phyloP scores from a whole-genome alignment of 2,329 filamentous ascomycete species.

The Parastagonospora avenae region DNA sequence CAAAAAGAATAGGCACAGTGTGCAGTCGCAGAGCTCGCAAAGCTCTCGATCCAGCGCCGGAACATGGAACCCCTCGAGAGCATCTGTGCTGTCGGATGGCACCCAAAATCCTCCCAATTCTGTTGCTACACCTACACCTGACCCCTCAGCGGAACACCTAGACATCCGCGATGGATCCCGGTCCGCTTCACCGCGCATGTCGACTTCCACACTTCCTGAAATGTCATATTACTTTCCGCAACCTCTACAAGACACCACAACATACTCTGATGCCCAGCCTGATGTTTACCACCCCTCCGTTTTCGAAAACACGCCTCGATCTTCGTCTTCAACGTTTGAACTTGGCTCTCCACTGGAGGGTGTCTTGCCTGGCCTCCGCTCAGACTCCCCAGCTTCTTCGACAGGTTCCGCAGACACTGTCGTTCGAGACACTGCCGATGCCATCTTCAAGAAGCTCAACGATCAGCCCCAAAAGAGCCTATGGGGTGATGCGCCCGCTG shows the following conservation, averaged over 20 bases:
- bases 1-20: conserved; percentile 21
- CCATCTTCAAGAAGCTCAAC: conserved; percentile 34
- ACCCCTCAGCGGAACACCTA: conserved; percentile 17
- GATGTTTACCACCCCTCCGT: conserved; percentile 1
- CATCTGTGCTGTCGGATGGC: conserved; percentile 30
- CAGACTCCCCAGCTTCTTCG: conserved; percentile 26
- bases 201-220: conserved; percentile 30
- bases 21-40: conserved; percentile 14
- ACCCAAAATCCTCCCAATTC: conserved; percentile 39
- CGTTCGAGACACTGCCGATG: conserved; percentile 33
- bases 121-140: conserved; percentile 31
- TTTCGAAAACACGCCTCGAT: conserved; percentile 7
- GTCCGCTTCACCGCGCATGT: conserved; percentile 19
- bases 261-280: conserved; percentile 9
- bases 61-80: conserved; percentile 20
- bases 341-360: conserved; percentile 1
- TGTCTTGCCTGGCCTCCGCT: background rate
- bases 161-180: conserved; percentile 7
- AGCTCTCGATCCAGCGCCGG: background rate
- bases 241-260: conserved; percentile 17
- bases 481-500: conserved; percentile 19
- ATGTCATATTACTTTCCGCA: conserved; percentile 36
- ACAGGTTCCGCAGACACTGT: conserved; percentile 25
- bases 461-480: conserved; percentile 21
- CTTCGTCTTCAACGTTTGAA: conserved; percentile 8